These are phyloP conservation scores for Erigeron philadelphicus DNA, from an alignment of 140 eudicot genomes.

Conservation along the genomic window DNA sequence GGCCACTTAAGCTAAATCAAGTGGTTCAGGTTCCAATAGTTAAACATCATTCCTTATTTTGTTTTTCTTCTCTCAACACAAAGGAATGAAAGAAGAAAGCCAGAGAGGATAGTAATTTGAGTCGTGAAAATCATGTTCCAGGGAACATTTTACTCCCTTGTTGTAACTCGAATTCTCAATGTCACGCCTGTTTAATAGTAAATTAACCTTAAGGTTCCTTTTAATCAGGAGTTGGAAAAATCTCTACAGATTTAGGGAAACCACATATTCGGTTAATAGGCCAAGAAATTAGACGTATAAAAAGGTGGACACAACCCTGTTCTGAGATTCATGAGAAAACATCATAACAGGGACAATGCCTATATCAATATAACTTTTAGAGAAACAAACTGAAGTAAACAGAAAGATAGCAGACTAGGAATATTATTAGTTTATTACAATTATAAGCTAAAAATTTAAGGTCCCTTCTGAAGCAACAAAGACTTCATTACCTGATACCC, in stretches of 20 bases:
- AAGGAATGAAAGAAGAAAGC: not conserved
- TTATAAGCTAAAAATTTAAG: conserved; percentile 6
- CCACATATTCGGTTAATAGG: not conserved
- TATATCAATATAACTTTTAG: not conserved
- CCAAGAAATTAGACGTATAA: not conserved
- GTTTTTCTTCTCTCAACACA: not conserved
- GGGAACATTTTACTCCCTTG: not conserved
- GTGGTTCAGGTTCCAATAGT: not conserved
- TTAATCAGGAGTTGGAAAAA: not conserved
- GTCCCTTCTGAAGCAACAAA: conserved; percentile 7
- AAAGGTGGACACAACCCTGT: not conserved
- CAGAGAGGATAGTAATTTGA: not conserved
- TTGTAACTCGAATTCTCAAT: not conserved
- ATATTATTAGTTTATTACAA: not conserved
- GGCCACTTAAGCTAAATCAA: too few relatives aligned
- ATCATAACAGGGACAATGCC: not conserved
- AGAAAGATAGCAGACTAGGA: not conserved
- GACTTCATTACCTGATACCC: conserved; percentile 67
- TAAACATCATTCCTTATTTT: not conserved
- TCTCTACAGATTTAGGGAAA: not conserved
- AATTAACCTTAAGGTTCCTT: not conserved
- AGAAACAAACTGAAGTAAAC: not conserved
- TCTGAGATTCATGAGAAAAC: too few relatives aligned
- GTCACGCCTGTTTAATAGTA: not conserved
- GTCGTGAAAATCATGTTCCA: not conserved